Evolutionary conservation across 352 stramenopile species (phyloP).

Genomic region (Phytophthora meadii): DNA sequence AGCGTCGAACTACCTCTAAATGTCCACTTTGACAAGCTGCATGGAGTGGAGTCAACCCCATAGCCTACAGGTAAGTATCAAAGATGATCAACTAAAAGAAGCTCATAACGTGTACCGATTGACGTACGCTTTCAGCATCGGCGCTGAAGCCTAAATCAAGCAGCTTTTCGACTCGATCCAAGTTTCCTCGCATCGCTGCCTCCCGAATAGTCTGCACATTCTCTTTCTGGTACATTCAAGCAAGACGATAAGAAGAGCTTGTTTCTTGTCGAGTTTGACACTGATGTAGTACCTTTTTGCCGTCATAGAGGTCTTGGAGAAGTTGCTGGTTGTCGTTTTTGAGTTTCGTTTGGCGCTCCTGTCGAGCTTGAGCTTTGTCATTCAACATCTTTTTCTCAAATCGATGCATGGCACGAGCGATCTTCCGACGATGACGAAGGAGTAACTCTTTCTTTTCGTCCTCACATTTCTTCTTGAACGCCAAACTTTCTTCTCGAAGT

Average conservation of each 20-base stretch:
- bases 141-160: constrained; percentile 59
- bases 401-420: constrained; percentile 44
- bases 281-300: constrained; percentile 27
- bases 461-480: constrained; percentile 44
- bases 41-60: constrained; percentile 71
- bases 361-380: constrained; percentile 41
- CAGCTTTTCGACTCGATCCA: constrained; percentile 53
- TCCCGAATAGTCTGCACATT: constrained; percentile 76
- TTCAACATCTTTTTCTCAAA: constrained; percentile 45
- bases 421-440: constrained; percentile 40
- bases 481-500: constrained; percentile 38
- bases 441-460: constrained; percentile 41
- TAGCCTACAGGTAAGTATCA: constrained; percentile 41
- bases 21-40: constrained; percentile 62
- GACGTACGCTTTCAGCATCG: constrained; percentile 63
- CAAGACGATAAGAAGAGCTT: too few species aligned
- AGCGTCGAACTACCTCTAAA: constrained; percentile 49
- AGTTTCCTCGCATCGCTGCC: constrained; percentile 64
- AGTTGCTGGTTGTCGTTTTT: constrained; percentile 50
- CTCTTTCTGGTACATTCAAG: constrained; percentile 46
- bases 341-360: constrained; percentile 40
- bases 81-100: neutral
- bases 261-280: too few species aligned
- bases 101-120: neutral
- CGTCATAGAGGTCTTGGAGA: constrained; percentile 45